These are phyloP conservation scores for Podospora pseudocomata DNA, from an alignment of 495 filamentous ascomycete species.

Conservation along the genomic window DNA sequence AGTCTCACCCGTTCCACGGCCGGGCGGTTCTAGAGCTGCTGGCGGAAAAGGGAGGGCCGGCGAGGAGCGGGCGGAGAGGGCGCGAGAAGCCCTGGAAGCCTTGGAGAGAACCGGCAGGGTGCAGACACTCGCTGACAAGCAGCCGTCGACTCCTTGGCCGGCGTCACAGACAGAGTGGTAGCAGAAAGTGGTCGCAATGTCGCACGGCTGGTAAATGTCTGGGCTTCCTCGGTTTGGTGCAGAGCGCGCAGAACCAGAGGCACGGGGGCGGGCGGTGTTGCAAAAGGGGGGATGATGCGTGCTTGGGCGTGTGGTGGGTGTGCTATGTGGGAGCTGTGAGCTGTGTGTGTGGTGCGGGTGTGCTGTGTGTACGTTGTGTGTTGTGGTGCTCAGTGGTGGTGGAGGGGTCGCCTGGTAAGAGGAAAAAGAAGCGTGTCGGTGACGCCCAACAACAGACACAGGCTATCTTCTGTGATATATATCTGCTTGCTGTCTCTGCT, in stretches of 20 bases:
- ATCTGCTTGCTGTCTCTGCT: background rate
- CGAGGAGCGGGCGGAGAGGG: background rate
- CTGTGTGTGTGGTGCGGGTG: background rate
- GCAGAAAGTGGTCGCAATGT: slow-evolving; percentile 21
- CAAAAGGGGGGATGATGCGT: background rate
- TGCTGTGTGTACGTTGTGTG: background rate
- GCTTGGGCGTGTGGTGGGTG: background rate
- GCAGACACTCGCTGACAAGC: slow-evolving; percentile 19
- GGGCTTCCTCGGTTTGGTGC: slow-evolving; percentile 23
- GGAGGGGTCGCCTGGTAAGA: background rate
- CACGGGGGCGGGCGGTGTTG: slow-evolving; percentile 14
- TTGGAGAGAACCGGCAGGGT: slow-evolving; percentile 15
- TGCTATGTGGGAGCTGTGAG: background rate
- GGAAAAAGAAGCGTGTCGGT: background rate
- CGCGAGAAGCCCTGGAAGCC: slow-evolving; percentile 6
- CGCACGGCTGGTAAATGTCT: slow-evolving; percentile 28
- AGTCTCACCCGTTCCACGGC: slow-evolving; percentile 25
- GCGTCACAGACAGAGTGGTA: slow-evolving; percentile 17
- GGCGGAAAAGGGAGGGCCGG: slow-evolving; percentile 11
- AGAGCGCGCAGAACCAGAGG: slow-evolving; percentile 16
- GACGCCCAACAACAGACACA: background rate
- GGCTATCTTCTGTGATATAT: background rate
- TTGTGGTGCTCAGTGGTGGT: background rate
- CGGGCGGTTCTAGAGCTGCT: slow-evolving; percentile 4
- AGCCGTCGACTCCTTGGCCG: slow-evolving; percentile 9